Percentiles rank a stretch among this genome's conserved stretches.
phyloP scores from a whole-genome alignment of 129 eudicot genomes.

The Flaveria robusta region DNA sequence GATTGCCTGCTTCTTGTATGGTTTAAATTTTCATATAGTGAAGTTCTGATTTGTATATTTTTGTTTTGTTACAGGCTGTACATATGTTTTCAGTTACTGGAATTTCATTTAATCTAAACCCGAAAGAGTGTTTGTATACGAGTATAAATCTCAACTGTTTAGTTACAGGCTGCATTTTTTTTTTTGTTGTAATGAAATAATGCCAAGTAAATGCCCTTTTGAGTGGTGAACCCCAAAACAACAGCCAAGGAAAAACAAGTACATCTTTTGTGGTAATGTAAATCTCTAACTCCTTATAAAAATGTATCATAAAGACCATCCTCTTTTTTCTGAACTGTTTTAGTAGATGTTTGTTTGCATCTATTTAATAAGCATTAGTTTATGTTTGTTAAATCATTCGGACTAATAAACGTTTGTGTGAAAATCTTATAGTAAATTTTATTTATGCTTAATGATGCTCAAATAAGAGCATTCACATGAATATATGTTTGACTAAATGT shows the following conservation, averaged over 20 bases:
- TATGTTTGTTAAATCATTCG: no score
- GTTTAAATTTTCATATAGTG: background rate
- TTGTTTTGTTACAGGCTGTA: background rate
- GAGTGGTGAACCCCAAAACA: no score
- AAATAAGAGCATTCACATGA: no score
- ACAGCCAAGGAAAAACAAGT: background rate
- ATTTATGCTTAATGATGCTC: no score
- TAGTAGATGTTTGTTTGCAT: no score
- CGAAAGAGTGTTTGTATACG: background rate
- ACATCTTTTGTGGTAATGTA: background rate
- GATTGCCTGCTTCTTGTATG: conserved; percentile 1
- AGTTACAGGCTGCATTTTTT: background rate
- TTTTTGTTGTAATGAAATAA: background rate
- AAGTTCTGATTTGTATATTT: background rate
- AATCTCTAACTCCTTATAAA: no score
- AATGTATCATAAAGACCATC: no score
- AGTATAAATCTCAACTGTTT: background rate
- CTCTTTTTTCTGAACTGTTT: no score
- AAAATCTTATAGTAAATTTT: no score
- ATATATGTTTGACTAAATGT: no score
- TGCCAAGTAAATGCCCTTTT: background rate
- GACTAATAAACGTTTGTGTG: no score
- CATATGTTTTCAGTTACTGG: background rate
- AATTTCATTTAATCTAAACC: background rate
- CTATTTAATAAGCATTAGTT: no score